Percentiles rank a stretch among this genome's conserved stretches.
These are phyloP conservation scores for Chlorella sp. DNA, from an alignment of 139 green algal genomes.

Conservation along the genomic window DNA sequence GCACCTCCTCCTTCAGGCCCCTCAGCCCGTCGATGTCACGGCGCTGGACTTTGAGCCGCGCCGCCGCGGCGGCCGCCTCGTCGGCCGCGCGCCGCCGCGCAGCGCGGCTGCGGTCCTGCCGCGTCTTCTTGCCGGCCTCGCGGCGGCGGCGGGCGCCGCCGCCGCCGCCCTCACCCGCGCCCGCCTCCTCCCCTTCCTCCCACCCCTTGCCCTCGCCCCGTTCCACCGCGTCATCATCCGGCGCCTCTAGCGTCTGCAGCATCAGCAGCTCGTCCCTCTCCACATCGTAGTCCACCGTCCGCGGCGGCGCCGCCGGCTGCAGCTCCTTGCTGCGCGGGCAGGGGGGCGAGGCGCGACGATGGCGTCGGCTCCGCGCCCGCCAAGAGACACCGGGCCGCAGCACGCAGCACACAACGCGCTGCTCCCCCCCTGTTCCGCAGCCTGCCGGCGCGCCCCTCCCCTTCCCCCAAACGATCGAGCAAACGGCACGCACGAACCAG, in stretches of 20 bases:
- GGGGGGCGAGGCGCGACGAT: too few relatives aligned
- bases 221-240: conserved; percentile 4
- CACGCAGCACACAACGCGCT: too few relatives aligned
- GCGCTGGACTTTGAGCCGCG: conserved; percentile 56
- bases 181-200: conserved; percentile 40
- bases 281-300: conserved; percentile 29
- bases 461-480: too few relatives aligned
- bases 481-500: too few relatives aligned
- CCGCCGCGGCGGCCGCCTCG: conserved; percentile 23
- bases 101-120: conserved; percentile 19
- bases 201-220: conserved; percentile 11
- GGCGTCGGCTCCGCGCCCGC: too few relatives aligned
- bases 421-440: too few relatives aligned
- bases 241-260: conserved; percentile 42
- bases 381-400: too few relatives aligned
- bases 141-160: neutral
- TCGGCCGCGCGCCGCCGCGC: conserved; percentile 29
- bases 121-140: conserved; percentile 10
- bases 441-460: too few relatives aligned
- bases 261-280: conserved; percentile 47
- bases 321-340: too few relatives aligned
- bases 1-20: conserved; percentile 35
- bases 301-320: conserved; percentile 15
- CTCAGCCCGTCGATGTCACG: conserved; percentile 48
- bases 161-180: neutral